Conservation (phyloP, 164 flowering plant genomes). For the Vitis cinerea region DNA sequence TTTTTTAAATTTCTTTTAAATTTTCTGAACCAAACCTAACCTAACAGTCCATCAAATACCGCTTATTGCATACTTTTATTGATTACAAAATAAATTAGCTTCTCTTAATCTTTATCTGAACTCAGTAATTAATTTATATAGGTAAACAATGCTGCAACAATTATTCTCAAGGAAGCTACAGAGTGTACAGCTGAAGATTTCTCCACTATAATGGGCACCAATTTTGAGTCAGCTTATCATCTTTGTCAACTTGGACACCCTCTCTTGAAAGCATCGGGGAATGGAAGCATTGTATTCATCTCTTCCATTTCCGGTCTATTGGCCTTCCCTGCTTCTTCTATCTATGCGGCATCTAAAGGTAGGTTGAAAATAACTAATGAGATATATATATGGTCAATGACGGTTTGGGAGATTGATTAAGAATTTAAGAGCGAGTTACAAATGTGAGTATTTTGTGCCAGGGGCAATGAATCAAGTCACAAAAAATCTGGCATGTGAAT, state of each 20-base stretch:
- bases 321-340: slow-evolving; percentile 15
- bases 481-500: slow-evolving; percentile 54
- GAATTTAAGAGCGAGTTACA: no score
- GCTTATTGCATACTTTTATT: no score
- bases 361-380: background rate
- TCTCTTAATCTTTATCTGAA: background rate
- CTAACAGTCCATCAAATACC: no score
- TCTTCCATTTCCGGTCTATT: slow-evolving; percentile 41
- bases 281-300: slow-evolving; percentile 40
- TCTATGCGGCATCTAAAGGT: slow-evolving; percentile 52
- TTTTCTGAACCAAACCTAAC: no score
- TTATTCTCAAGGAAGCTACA: slow-evolving; percentile 14
- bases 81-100: no score
- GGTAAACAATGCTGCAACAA: slow-evolving; percentile 41
- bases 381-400: background rate
- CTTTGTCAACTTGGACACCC: slow-evolving; percentile 46
- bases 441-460: slow-evolving; percentile 7
- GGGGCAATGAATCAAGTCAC: slow-evolving; percentile 56
- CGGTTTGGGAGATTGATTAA: background rate
- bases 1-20: no score
- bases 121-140: background rate
- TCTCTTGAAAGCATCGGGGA: slow-evolving; percentile 38
- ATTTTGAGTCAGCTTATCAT: slow-evolving; percentile 46
- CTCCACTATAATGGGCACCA: slow-evolving; percentile 23
- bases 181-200: slow-evolving; percentile 20